A percentile compares a stretch with the other conserved stretches of the same genome.
phyloP scores from a whole-genome alignment of 129 eudicot genomes.

The Tagetes patula region DNA sequence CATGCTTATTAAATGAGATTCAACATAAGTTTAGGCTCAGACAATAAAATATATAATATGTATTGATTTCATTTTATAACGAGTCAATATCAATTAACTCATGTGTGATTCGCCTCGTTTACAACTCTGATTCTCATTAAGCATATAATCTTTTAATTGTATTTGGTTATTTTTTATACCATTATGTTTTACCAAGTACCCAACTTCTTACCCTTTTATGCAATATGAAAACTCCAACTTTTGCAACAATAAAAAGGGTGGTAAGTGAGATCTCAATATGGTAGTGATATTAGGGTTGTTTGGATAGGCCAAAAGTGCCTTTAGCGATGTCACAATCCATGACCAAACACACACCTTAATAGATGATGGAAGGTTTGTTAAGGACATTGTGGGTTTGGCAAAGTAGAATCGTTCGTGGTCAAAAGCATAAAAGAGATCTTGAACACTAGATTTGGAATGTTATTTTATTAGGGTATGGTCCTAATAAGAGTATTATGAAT shows the following conservation, averaged over 20 bases:
- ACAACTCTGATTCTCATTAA: neutral
- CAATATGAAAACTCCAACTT: slow-evolving; percentile 25
- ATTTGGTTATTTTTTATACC: neutral
- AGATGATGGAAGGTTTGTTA: slow-evolving; percentile 34
- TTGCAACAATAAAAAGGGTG: slow-evolving; percentile 38
- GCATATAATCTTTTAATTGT: neutral
- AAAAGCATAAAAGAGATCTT: slow-evolving; percentile 13
- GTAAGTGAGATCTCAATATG: slow-evolving; percentile 34
- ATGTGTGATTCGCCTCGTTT: neutral
- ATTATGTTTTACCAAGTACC: slow-evolving; percentile 9
- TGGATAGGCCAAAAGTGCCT: slow-evolving; percentile 26
- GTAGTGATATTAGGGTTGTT: slow-evolving; percentile 32
- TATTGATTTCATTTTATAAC: too few relatives aligned
- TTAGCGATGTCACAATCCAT: slow-evolving; percentile 36
- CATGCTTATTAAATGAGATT: too few relatives aligned
- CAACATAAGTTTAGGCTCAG: too few relatives aligned
- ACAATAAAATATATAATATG: too few relatives aligned
- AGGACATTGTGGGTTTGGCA: slow-evolving; percentile 36
- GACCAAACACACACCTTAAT: slow-evolving; percentile 32
- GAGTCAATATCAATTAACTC: too few relatives aligned
- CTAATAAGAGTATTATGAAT: neutral
- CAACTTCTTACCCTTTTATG: slow-evolving; percentile 28
- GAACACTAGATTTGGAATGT: slow-evolving; percentile 33
- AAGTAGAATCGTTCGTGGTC: slow-evolving; percentile 30
- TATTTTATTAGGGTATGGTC: slow-evolving; percentile 20